phyloP scores from a whole-genome alignment of 2,329 filamentous ascomycete genomes.

The Epichloe gansuensis region DNA sequence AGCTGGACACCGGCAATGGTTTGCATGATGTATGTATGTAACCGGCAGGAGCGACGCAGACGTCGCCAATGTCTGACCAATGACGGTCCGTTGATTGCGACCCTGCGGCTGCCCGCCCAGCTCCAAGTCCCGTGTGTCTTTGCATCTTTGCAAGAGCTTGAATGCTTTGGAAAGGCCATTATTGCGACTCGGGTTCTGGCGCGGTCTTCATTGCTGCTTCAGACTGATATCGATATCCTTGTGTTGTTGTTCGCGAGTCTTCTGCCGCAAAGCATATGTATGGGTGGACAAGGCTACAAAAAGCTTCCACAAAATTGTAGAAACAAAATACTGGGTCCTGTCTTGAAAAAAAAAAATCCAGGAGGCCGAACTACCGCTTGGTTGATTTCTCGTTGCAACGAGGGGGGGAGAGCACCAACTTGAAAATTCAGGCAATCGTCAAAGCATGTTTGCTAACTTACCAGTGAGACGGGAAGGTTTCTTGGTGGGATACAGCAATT shows the following conservation, averaged over 20 bases:
- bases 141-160: background rate
- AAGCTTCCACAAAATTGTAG: background rate
- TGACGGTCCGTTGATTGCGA: slow-evolving; percentile 2
- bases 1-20: background rate
- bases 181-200: background rate
- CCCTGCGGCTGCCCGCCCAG: background rate
- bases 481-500: slow-evolving; percentile 11
- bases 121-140: background rate
- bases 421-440: background rate
- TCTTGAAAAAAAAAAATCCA: background rate
- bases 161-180: background rate
- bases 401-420: background rate
- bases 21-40: slow-evolving; percentile 2
- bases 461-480: slow-evolving; percentile 11
- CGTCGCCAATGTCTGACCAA: slow-evolving; percentile 2
- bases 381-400: background rate
- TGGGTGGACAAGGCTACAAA: background rate
- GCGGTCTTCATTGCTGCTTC: background rate
- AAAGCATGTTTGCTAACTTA: slow-evolving; percentile 12
- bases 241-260: background rate
- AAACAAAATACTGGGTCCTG: too few species aligned
- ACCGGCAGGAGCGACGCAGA: background rate
- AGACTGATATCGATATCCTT: background rate
- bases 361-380: background rate
- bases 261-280: too few species aligned